A percentile compares a stretch with the other conserved stretches of the same genome.
Conservation (phyloP, 164 flowering plant species). For the Sedum album region DNA sequence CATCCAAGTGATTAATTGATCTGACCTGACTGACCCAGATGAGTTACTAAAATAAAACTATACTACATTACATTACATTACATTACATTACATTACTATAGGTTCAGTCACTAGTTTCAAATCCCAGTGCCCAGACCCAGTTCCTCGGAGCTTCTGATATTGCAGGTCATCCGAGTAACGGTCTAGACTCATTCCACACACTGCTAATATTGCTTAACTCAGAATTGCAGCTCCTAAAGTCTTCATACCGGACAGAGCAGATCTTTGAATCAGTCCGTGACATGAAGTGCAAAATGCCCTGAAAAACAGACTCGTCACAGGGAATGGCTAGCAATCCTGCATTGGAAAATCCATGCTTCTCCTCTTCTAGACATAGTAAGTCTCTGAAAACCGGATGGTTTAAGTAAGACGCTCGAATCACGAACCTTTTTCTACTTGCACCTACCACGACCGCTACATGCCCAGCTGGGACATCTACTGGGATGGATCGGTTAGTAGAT, state of each 20-base stretch:
- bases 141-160: too few species aligned
- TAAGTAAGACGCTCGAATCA: slow-evolving; percentile 19
- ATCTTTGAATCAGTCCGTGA: background rate
- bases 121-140: too few species aligned
- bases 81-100: too few species aligned
- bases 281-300: slow-evolving; percentile 13
- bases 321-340: slow-evolving; percentile 20
- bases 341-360: slow-evolving; percentile 14
- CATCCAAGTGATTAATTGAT: too few species aligned
- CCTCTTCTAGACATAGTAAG: slow-evolving; percentile 21
- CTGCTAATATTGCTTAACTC: background rate
- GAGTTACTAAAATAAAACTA: too few species aligned
- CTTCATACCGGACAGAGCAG: background rate
- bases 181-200: background rate
- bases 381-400: slow-evolving; percentile 21
- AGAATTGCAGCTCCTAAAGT: background rate
- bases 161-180: background rate
- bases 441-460: slow-evolving; percentile 22
- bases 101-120: too few species aligned
- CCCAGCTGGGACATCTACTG: slow-evolving; percentile 21
- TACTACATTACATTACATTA: too few species aligned
- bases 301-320: slow-evolving; percentile 19
- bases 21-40: too few species aligned
- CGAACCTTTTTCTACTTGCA: slow-evolving; percentile 16
- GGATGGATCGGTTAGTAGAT: background rate